Evolutionary conservation across 805 yeast species (phyloP), one percentile per base, ranked within the genome.

Genomic region (Candida stauntonica): DNA sequence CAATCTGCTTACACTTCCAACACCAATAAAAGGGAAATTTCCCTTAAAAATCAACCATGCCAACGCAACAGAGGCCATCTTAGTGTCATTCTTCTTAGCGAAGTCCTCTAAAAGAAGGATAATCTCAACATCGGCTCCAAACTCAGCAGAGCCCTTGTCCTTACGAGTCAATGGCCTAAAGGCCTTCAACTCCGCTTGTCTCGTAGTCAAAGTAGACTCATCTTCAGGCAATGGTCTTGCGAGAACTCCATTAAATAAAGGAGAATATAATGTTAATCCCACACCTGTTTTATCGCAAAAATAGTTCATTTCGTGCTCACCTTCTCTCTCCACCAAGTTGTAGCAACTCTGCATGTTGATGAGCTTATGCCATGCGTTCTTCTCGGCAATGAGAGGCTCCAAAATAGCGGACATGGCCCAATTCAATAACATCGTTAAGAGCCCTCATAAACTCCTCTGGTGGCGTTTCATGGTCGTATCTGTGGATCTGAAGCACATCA

Each of bases 361-460:
- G 46, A 79, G 79, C 55, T 75, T 75, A 46, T 64, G 64, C 80
- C 79, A 79, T 27, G 69, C 70, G 43, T 69, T 46, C 52, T 63
- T 63, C 39, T 77, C 81, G 5, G 86, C 85, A 35, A 67, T 58
- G 38, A 58, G 81, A 76, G 1, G 82, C 81, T n/a, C 84, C 85
- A 43, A 79, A 67, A 52, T 79, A 79, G 32, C 81, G 62, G 5
- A 64, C 64, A 18, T 60, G 54, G 11, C 80, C 81, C 29, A 50
- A 36, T 31, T 62, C 60, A 18, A 74, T 70, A 15, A 71, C 64
- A 45, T 75, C 78, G 48, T 76, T 66, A 46, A 75, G 58, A 2
- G 78, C 73, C 45, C 56, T 66, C 79, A 77, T 72, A 17, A 67
- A 70, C 49, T 76, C 81, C 40, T 66, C 66, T 19, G 63, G 62